These are phyloP conservation scores for Tripterygium wilfordii DNA, from an alignment of 177 flowering plant genomes.

Conservation along the genomic window DNA sequence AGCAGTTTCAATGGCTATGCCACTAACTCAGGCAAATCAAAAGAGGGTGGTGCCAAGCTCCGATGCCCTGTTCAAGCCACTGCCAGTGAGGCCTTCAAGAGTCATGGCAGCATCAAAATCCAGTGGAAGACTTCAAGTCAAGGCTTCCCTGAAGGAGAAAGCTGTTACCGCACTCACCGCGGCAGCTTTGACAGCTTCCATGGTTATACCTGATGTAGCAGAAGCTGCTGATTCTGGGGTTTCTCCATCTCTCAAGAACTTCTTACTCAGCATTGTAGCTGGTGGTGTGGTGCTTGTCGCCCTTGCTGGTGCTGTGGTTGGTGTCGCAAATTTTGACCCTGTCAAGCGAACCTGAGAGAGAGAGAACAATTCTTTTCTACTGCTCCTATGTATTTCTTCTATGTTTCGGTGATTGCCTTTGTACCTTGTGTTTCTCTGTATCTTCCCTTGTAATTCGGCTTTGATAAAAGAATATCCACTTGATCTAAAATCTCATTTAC, in stretches of 20 bases:
- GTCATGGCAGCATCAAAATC: conserved; percentile 16
- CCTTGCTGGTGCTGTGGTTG: conserved; percentile 62
- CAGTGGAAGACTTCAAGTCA: conserved; percentile 25
- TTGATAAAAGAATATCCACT: neutral
- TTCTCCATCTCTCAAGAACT: conserved; percentile 77
- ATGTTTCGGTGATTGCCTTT: too few species aligned
- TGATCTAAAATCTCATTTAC: neutral
- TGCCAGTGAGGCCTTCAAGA: conserved; percentile 35
- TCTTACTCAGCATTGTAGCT: conserved; percentile 77
- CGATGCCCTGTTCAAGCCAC: conserved; percentile 45
- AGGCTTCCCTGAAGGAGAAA: conserved; percentile 74
- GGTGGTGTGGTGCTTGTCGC: conserved; percentile 69
- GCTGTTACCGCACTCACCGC: conserved; percentile 58
- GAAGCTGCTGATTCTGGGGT: conserved; percentile 59
- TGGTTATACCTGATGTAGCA: conserved; percentile 72
- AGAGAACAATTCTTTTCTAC: neutral
- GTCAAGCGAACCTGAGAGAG: conserved; percentile 60
- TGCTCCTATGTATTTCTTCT: conserved; percentile 3
- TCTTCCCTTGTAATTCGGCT: conserved; percentile 6
- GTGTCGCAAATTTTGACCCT: conserved; percentile 87
- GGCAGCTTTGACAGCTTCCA: conserved; percentile 53
- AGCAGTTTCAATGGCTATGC: conserved; percentile 53
- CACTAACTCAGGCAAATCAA: conserved; percentile 34
- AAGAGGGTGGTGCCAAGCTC: conserved; percentile 29
- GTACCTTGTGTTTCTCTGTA: neutral